A percentile compares a stretch with the other conserved stretches of the same genome.
phyloP scores from a whole-genome alignment of 2,329 filamentous ascomycete genomes.

The Sporothrix humicola region DNA sequence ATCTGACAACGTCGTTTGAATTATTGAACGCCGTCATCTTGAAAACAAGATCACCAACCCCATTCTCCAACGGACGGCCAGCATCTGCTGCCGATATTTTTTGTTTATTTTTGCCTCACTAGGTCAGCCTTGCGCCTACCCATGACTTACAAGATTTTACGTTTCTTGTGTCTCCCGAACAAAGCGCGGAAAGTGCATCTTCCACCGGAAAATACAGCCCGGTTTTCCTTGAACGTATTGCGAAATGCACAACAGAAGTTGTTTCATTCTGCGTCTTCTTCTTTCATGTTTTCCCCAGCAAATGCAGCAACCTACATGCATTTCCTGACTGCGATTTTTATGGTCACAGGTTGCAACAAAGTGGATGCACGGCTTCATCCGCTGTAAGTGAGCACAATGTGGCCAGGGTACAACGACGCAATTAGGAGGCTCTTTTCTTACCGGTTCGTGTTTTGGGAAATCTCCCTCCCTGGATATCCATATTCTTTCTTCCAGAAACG shows the following conservation, averaged over 20 bases:
- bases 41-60: not conserved
- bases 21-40: no score
- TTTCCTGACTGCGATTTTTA: not conserved
- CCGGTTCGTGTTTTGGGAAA: not conserved
- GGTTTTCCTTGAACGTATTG: not conserved
- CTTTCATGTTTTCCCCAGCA: not conserved
- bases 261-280: not conserved
- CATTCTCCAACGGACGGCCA: not conserved
- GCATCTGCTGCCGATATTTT: not conserved
- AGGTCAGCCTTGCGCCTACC: not conserved
- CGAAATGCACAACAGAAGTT: not conserved
- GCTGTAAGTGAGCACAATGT: not conserved
- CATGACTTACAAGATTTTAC: not conserved
- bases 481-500: not conserved
- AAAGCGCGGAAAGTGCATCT: not conserved
- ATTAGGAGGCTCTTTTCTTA: not conserved
- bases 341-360: not conserved
- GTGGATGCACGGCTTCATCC: not conserved
- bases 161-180: not conserved
- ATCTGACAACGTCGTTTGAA: not conserved
- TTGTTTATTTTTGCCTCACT: not conserved
- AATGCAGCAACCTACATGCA: not conserved
- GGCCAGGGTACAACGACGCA: no score
- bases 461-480: not conserved
- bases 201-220: constrained; percentile 11